Evolutionary conservation across 306 rosid species (phyloP), one percentile per base, ranked within the genome.

Genomic region (Quillaja saponaria): DNA sequence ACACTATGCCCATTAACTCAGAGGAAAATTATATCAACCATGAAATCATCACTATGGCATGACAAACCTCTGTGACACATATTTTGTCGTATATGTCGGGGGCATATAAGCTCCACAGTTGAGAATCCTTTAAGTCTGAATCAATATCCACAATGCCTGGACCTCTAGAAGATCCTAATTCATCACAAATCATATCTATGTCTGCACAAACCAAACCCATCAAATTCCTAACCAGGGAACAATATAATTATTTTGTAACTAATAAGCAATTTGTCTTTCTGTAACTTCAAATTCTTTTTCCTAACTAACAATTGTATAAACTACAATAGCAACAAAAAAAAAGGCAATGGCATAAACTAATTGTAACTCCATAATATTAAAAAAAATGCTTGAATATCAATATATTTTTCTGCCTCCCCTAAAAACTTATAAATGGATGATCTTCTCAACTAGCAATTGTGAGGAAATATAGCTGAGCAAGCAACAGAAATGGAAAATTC

Each of bases 51-150:
- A 13, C 70, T 55, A 47, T 6, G 1, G 3, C 78, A 61, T 40
- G 62, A 81, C 90, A 71, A 68, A 85, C 97, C 97, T 90, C 97
- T 34, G 78, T 69, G 37, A 91, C 82, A 62, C 76, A 78, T 44
- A 38, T 66, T 2, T 61, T 83, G 13, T 50, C 58, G 79, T 91
- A 83, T 48, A 91, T 87, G 48, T 85, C 85, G 49, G 84, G 77
- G 56, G 89, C 97, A 61, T 87, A 87, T 74, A 72, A 58, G 68
- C 90, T 81, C 84, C 97, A 91, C 14, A 76, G 69, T 67, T 54
- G 84, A 72, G 84, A 78, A 66, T 91, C 87, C 65, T 76, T 82
- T 52, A 78, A 17, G 68, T 78, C 78, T 48, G 68, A 68, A 66
- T 85, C 96, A 55, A 78, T 83, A 71, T 87, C 80, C 68, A 78